phyloP scores from a whole-genome alignment of 176 grass and related monocot species.

The Alopecurus myosuroides region DNA sequence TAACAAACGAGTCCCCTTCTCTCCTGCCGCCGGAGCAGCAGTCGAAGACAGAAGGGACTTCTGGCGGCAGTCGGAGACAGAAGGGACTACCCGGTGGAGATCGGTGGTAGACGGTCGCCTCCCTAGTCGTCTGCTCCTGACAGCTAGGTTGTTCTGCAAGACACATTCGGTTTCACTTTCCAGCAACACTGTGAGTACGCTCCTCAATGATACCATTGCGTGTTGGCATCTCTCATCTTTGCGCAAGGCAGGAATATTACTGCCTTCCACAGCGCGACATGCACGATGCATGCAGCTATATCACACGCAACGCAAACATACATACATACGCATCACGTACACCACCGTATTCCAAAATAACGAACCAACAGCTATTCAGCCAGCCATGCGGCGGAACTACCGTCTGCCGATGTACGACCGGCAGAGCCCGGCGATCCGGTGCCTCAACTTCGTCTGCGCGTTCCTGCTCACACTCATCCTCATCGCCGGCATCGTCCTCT shows the following conservation, averaged over 20 bases:
- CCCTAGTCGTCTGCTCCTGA: too few relatives aligned
- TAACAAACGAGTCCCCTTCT: too few relatives aligned
- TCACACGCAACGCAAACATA: not conserved
- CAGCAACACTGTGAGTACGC: not conserved
- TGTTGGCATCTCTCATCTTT: constrained; percentile 20
- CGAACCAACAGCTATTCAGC: too few relatives aligned
- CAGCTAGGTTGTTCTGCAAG: too few relatives aligned
- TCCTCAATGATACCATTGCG: not conserved
- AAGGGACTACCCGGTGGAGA: too few relatives aligned
- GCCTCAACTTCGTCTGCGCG: constrained; percentile 51
- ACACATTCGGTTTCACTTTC: constrained; percentile 19
- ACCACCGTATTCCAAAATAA: too few relatives aligned
- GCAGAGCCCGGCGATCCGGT: constrained; percentile 37
- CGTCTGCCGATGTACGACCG: constrained; percentile 3
- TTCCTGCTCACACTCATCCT: constrained; percentile 56
- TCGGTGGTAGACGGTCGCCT: too few relatives aligned
- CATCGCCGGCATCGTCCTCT: constrained; percentile 51
- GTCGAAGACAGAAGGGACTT: too few relatives aligned
- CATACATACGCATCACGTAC: not conserved
- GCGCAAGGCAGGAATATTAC: constrained; percentile 48
- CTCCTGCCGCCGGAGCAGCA: too few relatives aligned
- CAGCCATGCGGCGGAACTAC: constrained; percentile 5
- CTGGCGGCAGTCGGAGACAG: too few relatives aligned
- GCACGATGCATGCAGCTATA: constrained; percentile 12
- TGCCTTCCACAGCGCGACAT: constrained; percentile 9